Conservation (phyloP, 2,329 filamentous ascomycete species). For the Pseudogymnoascus sp. region DNA sequence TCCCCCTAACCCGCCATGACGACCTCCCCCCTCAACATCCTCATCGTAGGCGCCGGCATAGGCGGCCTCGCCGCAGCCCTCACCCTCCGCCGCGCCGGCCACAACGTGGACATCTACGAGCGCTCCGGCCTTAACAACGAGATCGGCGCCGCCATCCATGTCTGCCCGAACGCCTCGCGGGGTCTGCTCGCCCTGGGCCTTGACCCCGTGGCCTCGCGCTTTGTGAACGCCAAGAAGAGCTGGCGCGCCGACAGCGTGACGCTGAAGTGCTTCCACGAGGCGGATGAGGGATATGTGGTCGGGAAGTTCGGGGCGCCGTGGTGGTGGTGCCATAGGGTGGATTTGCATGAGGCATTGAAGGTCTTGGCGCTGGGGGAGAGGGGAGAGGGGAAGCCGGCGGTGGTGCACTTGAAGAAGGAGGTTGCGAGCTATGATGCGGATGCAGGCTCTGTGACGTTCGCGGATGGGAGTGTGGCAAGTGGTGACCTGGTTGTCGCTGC, state of each 20-base stretch:
- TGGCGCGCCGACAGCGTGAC: slow-evolving; percentile 14
- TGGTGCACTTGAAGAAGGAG: slow-evolving; percentile 17
- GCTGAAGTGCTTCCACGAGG: slow-evolving; percentile 12
- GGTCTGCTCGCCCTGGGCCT: slow-evolving; percentile 30
- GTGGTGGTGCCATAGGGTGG: slow-evolving; percentile 30
- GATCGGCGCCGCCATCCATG: slow-evolving; percentile 34
- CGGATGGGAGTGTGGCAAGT: slow-evolving; percentile 23
- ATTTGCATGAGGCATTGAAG: slow-evolving; percentile 32
- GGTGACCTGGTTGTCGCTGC: slow-evolving; percentile 35
- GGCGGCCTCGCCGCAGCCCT: slow-evolving; percentile 28
- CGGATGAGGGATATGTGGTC: slow-evolving; percentile 13
- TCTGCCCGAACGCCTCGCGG: slow-evolving; percentile 31
- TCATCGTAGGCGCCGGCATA: slow-evolving; percentile 28
- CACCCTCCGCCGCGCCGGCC: slow-evolving; percentile 22
- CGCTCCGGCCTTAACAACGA: slow-evolving; percentile 31
- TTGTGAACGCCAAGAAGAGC: slow-evolving; percentile 18
- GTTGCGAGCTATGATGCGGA: slow-evolving; percentile 14
- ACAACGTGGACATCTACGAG: slow-evolving; percentile 24
- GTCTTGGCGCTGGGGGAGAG: slow-evolving; percentile 24
- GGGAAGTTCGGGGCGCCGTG: slow-evolving; percentile 16
- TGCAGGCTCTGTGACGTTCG: slow-evolving; percentile 21
- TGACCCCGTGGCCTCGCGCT: slow-evolving; percentile 21
- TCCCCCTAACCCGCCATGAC: slow-evolving; percentile 7
- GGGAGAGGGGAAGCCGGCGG: slow-evolving; percentile 18
- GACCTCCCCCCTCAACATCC: slow-evolving; percentile 14